phyloP scores from a whole-genome alignment of 352 stramenopile genomes.

The Pythium biforme region DNA sequence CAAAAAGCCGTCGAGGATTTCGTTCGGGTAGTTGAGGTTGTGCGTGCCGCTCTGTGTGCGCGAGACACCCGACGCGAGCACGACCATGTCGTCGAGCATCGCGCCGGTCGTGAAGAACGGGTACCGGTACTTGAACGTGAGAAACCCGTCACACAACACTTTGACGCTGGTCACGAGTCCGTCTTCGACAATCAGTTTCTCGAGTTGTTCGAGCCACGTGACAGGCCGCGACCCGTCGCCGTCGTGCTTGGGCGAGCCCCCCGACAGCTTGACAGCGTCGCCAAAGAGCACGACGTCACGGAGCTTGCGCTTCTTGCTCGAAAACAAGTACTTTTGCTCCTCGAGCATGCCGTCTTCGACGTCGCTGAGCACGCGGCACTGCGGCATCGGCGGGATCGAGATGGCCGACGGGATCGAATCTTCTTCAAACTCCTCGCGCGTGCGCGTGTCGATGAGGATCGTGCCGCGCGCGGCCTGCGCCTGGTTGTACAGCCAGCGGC shows the following conservation, averaged over 20 bases:
- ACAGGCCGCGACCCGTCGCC: conserved; percentile 9
- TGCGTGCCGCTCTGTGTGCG: conserved; percentile 82
- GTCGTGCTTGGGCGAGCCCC: conserved; percentile 23
- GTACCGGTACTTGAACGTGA: conserved; percentile 84
- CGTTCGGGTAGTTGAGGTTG: conserved; percentile 88
- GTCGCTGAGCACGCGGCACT: conserved; percentile 46
- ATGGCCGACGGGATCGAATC: conserved; percentile 78
- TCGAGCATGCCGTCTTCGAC: conserved; percentile 52
- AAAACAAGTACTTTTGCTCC: conserved; percentile 72
- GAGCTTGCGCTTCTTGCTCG: conserved; percentile 71
- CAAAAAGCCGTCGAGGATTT: conserved; percentile 84
- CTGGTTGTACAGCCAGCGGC: conserved; percentile 85
- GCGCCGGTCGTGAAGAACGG: conserved; percentile 81
- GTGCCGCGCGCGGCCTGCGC: conserved; percentile 70
- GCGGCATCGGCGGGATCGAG: conserved; percentile 57
- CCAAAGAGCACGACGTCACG: conserved; percentile 81
- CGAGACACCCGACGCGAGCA: conserved; percentile 39
- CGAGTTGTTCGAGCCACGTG: conserved; percentile 61
- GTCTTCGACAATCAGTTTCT: conserved; percentile 69
- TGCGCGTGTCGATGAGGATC: conserved; percentile 74
- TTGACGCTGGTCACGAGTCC: conserved; percentile 76
- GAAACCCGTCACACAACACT: conserved; percentile 72
- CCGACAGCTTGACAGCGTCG: conserved; percentile 48
- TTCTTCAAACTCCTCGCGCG: conserved; percentile 51
- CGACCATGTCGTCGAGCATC: conserved; percentile 57